A percentile compares a stretch with the other conserved stretches of the same genome.
phyloP scores from a whole-genome alignment of 1,284 basidiomycete species.

The Phellopilus nigrolimitatus region DNA sequence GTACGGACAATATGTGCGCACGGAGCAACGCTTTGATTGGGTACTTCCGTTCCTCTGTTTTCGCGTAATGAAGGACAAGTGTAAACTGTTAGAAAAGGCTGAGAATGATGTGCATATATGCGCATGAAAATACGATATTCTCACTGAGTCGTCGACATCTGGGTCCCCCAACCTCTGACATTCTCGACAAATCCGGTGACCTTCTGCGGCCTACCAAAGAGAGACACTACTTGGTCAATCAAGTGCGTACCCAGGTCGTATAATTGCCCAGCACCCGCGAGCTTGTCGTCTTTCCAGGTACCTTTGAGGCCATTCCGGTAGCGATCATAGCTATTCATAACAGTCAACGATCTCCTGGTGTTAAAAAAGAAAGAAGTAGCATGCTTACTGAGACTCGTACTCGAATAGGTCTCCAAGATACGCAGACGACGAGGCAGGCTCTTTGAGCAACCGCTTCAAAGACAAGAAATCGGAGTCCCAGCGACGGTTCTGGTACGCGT shows the following conservation, averaged over 20 bases:
- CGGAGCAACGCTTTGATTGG: slow-evolving; percentile 67
- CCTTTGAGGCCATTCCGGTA: slow-evolving; percentile 63
- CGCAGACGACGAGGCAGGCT: slow-evolving; percentile 45
- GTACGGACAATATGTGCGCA: slow-evolving; percentile 64
- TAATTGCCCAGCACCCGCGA: slow-evolving; percentile 49
- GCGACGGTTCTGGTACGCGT: slow-evolving; percentile 78
- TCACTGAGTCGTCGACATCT: slow-evolving; percentile 64
- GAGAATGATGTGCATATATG: slow-evolving; percentile 19
- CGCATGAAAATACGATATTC: slow-evolving; percentile 25
- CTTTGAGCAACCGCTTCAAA: slow-evolving; percentile 57
- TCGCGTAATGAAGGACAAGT: slow-evolving; percentile 58
- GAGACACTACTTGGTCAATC: slow-evolving; percentile 72
- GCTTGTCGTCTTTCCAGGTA: slow-evolving; percentile 65
- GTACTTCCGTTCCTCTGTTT: slow-evolving; percentile 38
- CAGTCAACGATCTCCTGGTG: background rate
- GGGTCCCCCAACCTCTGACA: slow-evolving; percentile 57
- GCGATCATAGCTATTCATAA: slow-evolving; percentile 81
- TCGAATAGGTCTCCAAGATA: slow-evolving; percentile 65
- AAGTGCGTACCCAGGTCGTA: slow-evolving; percentile 67
- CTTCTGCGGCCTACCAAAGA: slow-evolving; percentile 72
- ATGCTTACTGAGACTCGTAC: slow-evolving; percentile 68
- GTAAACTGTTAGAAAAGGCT: slow-evolving; percentile 47
- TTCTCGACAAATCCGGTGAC: slow-evolving; percentile 72
- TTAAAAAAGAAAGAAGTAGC: background rate
- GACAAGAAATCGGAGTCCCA: slow-evolving; percentile 84